These are phyloP conservation scores for Plectosphaerella cucumerina DNA, from an alignment of 2,329 filamentous ascomycete genomes.

Conservation along the genomic window DNA sequence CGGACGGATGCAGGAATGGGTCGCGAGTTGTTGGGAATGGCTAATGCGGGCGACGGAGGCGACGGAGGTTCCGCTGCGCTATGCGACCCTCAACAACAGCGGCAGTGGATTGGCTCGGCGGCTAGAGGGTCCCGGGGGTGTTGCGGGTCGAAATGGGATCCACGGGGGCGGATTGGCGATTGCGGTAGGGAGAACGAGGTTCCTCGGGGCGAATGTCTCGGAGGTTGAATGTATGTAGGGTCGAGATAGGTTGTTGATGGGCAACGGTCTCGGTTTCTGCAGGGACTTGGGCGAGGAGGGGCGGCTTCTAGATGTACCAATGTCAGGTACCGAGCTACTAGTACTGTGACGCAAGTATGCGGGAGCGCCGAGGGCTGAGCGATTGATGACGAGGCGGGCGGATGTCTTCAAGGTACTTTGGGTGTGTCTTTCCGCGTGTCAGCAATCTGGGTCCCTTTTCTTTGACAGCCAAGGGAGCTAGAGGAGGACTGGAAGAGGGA, in stretches of 20 bases:
- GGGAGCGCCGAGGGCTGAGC: not conserved
- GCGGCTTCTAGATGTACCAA: too few relatives aligned
- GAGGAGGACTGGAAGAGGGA: not conserved
- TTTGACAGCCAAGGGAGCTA: too few relatives aligned
- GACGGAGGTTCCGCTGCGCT: too few relatives aligned
- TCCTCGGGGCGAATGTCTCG: slow-evolving; percentile 19
- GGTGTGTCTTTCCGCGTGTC: too few relatives aligned
- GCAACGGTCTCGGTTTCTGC: slow-evolving; percentile 4
- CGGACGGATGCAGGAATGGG: not conserved
- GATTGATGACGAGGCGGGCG: not conserved
- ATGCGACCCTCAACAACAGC: too few relatives aligned
- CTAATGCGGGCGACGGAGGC: too few relatives aligned
- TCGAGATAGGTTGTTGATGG: not conserved
- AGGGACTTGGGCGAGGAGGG: too few relatives aligned
- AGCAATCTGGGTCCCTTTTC: not conserved
- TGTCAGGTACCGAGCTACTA: too few relatives aligned
- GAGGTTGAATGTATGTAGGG: too few relatives aligned
- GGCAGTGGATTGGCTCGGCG: too few relatives aligned
- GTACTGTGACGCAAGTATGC: not conserved
- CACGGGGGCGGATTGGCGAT: slow-evolving; percentile 26
- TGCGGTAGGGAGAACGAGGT: slow-evolving; percentile 30
- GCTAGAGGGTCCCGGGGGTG: too few relatives aligned
- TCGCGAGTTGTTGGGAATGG: not conserved
- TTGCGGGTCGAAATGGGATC: too few relatives aligned
- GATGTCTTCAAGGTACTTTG: not conserved